Conservation (phyloP, 2,329 filamentous ascomycete genomes). For the Fusarium annulatum region DNA sequence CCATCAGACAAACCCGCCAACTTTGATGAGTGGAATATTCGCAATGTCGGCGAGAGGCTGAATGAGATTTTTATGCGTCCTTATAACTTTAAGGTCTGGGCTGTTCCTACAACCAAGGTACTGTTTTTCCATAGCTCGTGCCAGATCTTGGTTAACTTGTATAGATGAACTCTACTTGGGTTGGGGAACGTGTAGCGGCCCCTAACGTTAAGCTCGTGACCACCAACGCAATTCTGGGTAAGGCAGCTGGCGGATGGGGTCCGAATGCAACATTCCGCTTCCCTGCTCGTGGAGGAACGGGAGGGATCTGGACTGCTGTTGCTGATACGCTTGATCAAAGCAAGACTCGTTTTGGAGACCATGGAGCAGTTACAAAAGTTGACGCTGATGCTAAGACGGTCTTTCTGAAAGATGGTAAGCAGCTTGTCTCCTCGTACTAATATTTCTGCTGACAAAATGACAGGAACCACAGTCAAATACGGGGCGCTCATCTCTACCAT, state of each 20-base stretch:
- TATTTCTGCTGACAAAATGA: fast-evolving
- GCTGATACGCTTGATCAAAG: conserved; percentile 90
- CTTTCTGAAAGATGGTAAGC: conserved; percentile 83
- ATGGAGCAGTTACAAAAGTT: conserved; percentile 85
- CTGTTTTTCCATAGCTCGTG: background rate
- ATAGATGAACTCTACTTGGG: conserved; percentile 99
- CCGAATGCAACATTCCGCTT: conserved; percentile 99
- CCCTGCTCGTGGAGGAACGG: conserved; percentile 93
- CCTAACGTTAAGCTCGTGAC: conserved; percentile 94
- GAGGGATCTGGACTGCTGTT: conserved; percentile 98
- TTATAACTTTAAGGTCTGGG: conserved; percentile 99
- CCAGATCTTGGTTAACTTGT: background rate
- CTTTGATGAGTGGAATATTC: conserved; percentile 98
- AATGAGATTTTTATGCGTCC: conserved; percentile 98
- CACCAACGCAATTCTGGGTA: conserved; percentile 94
- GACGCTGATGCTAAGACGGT: conserved; percentile 87
- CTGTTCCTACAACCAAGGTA: conserved; percentile 96
- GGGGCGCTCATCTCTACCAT: conserved; percentile 84
- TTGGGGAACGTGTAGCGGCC: conserved; percentile 97
- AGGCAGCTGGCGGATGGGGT: conserved; percentile 96
- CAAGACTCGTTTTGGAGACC: conserved; percentile 89
- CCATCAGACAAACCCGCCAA: conserved; percentile 84
- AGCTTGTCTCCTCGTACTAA: conserved; percentile 56
- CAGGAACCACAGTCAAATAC: background rate
- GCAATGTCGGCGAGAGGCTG: conserved; percentile 88